A percentile compares a stretch with the other conserved stretches of the same genome.
phyloP scores from a whole-genome alignment of 2,329 filamentous ascomycete genomes.

The Colletotrichum sp. region DNA sequence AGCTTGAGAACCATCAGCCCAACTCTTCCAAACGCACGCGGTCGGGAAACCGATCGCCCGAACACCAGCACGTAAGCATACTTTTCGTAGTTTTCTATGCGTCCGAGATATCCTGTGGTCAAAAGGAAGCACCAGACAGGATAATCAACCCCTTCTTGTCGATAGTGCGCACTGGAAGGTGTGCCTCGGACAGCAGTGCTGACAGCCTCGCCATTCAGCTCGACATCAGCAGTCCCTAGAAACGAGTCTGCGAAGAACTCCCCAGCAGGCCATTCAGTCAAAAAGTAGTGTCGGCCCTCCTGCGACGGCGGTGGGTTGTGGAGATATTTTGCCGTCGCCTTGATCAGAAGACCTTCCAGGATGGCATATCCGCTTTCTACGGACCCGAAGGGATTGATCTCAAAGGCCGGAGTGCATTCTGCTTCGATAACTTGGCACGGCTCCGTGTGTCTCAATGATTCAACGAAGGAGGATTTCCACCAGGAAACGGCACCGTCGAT shows the following conservation, averaged over 20 bases:
- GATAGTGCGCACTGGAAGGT: accelerated
- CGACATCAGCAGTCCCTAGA: neutral
- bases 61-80: neutral
- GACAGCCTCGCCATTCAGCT: neutral
- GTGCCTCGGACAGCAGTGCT: neutral
- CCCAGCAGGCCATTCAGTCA: neutral
- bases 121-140: neutral
- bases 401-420: neutral
- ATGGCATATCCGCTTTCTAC: neutral
- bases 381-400: neutral
- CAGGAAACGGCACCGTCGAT: neutral
- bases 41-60: neutral
- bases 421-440: neutral
- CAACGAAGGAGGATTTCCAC: neutral
- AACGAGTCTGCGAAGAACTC: neutral
- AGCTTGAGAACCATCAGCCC: neutral
- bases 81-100: neutral
- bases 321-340: neutral
- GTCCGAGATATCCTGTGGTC: accelerated
- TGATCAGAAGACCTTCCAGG: neutral
- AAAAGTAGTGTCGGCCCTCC: neutral
- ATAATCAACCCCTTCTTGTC: neutral
- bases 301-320: neutral
- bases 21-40: neutral
- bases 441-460: neutral